Base-by-base conservation (phyloP, 2,329 filamentous ascomycete species). In the Endocalyx cinctus region DNA sequence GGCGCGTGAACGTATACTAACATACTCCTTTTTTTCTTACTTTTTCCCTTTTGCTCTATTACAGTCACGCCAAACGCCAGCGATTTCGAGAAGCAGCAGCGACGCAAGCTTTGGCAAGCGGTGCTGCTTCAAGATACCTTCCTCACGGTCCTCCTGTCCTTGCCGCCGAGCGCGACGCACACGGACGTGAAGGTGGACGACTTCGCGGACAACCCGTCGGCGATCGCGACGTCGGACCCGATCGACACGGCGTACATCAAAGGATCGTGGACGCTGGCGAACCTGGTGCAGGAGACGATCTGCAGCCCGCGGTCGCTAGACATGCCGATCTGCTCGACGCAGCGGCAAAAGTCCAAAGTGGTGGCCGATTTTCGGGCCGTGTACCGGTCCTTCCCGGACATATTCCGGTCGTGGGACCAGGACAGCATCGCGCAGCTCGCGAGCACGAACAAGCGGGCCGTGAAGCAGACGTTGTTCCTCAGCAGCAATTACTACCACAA, bases 401-500 rank as follows among this genome's bases (percentile, higher is more conserved):
- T 78, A 2, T 83, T 89, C 41, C 81, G 83, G 3, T 79, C 73
- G 4, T 83, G 82, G 63, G 77, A 85, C 47, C 64, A 72, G 5
- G 70, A 72, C 4, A 72, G 72, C 15, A 70, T 87, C 25, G 64
- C 71, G 6, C 63, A 67, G 12, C 64, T 82, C 31, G 73, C 76
- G 2, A 62, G 62, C 27, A 71, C 60, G 3, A 79, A 83, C 49
- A 79, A 80, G 40, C 73, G 85, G 6, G 70, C 79, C 2, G 77
- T 86, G 12, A 69, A 83, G 1, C 85, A 90, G 58, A 87, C 83
- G 13, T 62, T 90, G 5, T 89, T 87, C 51, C 64, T 89, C 18
- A 83, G 80, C n/a, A 84, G 78, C 56, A 89, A 88, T 52, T 89
- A 87, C 60, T 86, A 81, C 58, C 85, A 90, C 54, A 87, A 85